phyloP scores from a whole-genome alignment of 2,329 filamentous ascomycete species.

The Alternaria consortialis region DNA sequence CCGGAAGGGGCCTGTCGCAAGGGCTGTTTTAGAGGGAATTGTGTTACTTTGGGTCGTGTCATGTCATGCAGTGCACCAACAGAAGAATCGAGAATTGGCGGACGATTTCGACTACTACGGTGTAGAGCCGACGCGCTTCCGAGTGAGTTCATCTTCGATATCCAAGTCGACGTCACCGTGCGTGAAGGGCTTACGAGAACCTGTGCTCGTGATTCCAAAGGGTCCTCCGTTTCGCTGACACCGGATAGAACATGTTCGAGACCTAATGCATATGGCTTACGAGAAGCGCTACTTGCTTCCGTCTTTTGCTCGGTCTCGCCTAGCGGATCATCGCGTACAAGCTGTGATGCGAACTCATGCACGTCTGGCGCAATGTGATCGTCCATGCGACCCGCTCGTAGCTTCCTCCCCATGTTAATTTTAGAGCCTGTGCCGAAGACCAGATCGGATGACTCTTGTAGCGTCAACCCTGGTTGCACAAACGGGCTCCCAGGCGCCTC shows the following conservation, averaged over 20 bases:
- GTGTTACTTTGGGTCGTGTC: background rate
- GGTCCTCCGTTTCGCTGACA: background rate
- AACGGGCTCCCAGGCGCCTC: slow-evolving; percentile 3
- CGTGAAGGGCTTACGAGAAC: background rate
- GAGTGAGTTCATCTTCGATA: background rate
- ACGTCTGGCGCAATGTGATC: slow-evolving; percentile 7
- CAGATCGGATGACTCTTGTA: slow-evolving; percentile 7
- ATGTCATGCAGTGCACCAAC: background rate
- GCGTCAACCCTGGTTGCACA: slow-evolving; percentile 16
- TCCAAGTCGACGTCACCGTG: background rate
- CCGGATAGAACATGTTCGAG: background rate
- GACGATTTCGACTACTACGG: background rate
- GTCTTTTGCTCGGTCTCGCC: background rate
- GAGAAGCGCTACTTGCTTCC: background rate
- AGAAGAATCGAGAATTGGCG: background rate
- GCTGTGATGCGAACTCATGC: slow-evolving; percentile 3
- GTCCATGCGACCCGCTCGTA: background rate
- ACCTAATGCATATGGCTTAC: background rate
- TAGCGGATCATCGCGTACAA: background rate
- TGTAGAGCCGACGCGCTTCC: background rate
- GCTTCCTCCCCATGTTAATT: background rate
- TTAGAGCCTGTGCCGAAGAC: slow-evolving; percentile 9
- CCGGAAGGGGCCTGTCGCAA: background rate
- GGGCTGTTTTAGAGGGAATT: background rate
- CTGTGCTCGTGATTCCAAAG: background rate